phyloP scores from a whole-genome alignment of 306 rosid genomes.

The Vachellia collinsii region DNA sequence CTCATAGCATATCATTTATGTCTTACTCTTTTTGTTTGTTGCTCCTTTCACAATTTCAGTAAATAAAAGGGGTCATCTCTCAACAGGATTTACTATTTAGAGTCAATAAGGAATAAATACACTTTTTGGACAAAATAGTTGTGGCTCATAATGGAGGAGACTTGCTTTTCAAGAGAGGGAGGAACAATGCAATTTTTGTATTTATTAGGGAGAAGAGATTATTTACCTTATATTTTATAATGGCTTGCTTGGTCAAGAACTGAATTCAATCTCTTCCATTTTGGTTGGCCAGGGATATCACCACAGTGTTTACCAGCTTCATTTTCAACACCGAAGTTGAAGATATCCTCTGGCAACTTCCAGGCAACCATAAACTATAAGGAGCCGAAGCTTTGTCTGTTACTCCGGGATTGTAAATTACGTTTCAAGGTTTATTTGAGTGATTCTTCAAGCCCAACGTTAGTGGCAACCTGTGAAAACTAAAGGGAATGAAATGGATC shows the following conservation, averaged over 20 bases:
- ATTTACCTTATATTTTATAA: not conserved
- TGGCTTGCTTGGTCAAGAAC: conserved; percentile 14
- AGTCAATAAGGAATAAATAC: not conserved
- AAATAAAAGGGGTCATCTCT: not conserved
- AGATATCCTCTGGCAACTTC: conserved; percentile 49
- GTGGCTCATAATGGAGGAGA: not conserved
- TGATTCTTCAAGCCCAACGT: conserved; percentile 4
- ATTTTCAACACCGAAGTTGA: conserved; percentile 72
- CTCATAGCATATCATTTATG: not conserved
- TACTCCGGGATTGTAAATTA: conserved; percentile 10
- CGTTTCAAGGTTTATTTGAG: not conserved
- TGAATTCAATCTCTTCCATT: conserved; percentile 33
- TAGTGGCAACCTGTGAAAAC: not conserved
- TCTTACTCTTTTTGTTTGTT: not conserved
- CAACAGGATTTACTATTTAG: not conserved
- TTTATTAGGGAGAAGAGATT: not conserved
- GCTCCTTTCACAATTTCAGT: not conserved
- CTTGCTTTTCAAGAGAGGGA: not conserved
- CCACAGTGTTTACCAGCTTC: conserved; percentile 71
- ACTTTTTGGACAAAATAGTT: not conserved
- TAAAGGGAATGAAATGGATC: conserved; percentile 26
- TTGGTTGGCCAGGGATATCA: conserved; percentile 52
- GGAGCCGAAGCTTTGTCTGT: not conserved
- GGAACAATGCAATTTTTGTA: not conserved
- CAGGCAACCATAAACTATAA: conserved; percentile 11